Conservation (phyloP, 192 early-diverging fungal species). For the Coemansia umbellata region DNA sequence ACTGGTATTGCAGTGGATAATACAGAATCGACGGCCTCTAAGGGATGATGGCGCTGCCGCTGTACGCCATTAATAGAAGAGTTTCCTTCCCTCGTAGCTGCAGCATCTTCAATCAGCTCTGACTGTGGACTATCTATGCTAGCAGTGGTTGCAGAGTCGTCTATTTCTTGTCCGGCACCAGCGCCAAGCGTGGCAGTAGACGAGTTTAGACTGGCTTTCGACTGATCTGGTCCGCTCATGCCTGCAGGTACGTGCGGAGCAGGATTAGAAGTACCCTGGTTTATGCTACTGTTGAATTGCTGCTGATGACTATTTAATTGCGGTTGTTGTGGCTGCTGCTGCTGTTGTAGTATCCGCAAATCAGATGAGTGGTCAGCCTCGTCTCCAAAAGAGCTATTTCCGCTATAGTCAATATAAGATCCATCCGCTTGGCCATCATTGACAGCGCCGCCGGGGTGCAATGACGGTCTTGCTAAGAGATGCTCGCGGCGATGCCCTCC, state of each 20-base stretch:
- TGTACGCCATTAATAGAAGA: no score
- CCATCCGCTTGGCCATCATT: slow-evolving; percentile 14
- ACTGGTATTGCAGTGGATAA: neutral
- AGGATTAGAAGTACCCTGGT: no score
- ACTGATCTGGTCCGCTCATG: slow-evolving; percentile 3
- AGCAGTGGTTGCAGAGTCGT: slow-evolving; percentile 38
- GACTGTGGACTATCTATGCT: slow-evolving; percentile 36
- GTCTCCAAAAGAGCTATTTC: slow-evolving; percentile 10
- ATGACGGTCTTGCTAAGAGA: neutral
- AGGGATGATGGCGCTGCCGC: neutral
- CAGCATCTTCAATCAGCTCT: neutral
- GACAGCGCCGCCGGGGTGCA: neutral
- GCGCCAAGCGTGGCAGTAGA: slow-evolving; percentile 45
- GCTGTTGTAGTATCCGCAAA: slow-evolving; percentile 1
- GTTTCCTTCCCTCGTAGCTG: no score
- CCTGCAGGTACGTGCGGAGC: no score
- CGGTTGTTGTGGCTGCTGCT: slow-evolving; percentile 3
- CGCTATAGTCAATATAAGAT: slow-evolving; percentile 50
- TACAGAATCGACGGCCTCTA: neutral
- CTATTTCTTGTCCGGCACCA: slow-evolving; percentile 18
- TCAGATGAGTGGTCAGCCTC: slow-evolving; percentile 6
- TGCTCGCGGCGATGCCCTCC: slow-evolving; percentile 12
- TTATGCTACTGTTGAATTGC: no score
- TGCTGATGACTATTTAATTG: neutral
- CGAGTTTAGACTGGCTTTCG: slow-evolving; percentile 25